Conservation (phyloP, 495 filamentous ascomycete species). For the Lasiosphaeria miniovina region DNA sequence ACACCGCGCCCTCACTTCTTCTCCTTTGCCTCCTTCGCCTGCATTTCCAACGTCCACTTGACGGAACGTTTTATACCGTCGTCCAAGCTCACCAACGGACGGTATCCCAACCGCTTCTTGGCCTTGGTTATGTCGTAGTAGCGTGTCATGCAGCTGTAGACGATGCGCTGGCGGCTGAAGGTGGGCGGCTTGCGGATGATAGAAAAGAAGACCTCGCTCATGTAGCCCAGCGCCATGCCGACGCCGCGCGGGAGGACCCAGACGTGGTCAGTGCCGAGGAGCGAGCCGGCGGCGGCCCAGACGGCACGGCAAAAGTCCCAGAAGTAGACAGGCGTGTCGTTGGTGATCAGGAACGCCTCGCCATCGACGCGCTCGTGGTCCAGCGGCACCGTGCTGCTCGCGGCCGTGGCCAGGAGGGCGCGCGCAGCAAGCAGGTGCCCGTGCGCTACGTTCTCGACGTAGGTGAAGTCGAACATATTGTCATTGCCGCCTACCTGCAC, state of each 20-base stretch:
- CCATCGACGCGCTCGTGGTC: slow-evolving; percentile 83
- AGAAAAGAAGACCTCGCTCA: slow-evolving; percentile 67
- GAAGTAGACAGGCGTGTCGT: slow-evolving; percentile 88
- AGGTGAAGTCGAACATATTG: slow-evolving; percentile 85
- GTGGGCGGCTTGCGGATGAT: slow-evolving; percentile 70
- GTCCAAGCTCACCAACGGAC: slow-evolving; percentile 66
- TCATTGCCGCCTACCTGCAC: slow-evolving; percentile 86
- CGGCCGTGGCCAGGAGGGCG: slow-evolving; percentile 63
- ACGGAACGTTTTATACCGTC: slow-evolving; percentile 73
- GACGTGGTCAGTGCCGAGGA: slow-evolving; percentile 61
- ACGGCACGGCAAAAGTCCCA: slow-evolving; percentile 86
- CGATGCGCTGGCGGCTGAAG: slow-evolving; percentile 70
- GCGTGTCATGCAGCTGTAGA: slow-evolving; percentile 76
- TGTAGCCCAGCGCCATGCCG: slow-evolving; percentile 60
- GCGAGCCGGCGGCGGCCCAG: slow-evolving; percentile 70
- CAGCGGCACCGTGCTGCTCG: slow-evolving; percentile 55
- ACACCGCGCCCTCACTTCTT: not conserved
- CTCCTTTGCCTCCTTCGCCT: slow-evolving; percentile 44
- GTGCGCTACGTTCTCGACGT: slow-evolving; percentile 74
- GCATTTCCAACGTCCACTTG: slow-evolving; percentile 57
- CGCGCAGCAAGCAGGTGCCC: slow-evolving; percentile 69
- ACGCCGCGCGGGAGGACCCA: slow-evolving; percentile 65
- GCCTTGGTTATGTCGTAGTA: slow-evolving; percentile 88
- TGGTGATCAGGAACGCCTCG: slow-evolving; percentile 94
- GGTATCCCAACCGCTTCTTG: slow-evolving; percentile 70